Conservation (phyloP, 768 basidiomycete species). For the Mycena sanguinolenta region DNA sequence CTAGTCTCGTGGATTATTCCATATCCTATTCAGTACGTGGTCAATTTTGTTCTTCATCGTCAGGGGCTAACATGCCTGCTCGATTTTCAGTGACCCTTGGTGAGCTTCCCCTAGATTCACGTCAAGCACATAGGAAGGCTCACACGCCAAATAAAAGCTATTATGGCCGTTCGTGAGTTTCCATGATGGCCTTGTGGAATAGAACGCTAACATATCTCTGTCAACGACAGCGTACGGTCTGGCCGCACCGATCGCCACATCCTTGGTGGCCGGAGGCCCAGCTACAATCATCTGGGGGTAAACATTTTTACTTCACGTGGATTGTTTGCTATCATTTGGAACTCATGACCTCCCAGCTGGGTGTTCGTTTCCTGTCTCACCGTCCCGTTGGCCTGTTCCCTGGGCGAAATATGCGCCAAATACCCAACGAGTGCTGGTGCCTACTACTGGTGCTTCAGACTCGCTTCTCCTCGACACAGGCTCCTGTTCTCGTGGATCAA, state of each 20-base stretch:
- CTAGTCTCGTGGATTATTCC: constrained; percentile 64
- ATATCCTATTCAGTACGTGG: constrained; percentile 66
- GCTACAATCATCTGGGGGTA: constrained; percentile 73
- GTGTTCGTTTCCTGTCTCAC: constrained; percentile 63
- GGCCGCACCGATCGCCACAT: constrained; percentile 69
- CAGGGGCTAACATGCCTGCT: background rate
- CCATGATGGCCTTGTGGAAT: background rate
- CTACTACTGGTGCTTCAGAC: constrained; percentile 76
- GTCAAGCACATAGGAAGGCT: background rate
- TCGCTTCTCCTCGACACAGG: constrained; percentile 65
- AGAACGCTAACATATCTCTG: background rate
- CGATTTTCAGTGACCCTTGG: constrained; percentile 60
- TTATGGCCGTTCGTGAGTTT: constrained; percentile 73
- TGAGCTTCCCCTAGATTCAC: constrained; percentile 38
- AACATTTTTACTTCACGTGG: constrained; percentile 15
- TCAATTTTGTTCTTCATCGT: background rate
- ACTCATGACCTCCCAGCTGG: constrained; percentile 54
- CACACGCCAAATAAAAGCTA: constrained; percentile 52
- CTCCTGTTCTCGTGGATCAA: constrained; percentile 73
- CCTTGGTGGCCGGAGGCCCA: constrained; percentile 67
- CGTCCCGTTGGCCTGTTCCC: constrained; percentile 63
- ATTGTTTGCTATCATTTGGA: background rate
- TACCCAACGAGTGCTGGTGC: constrained; percentile 74
- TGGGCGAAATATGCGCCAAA: constrained; percentile 71
- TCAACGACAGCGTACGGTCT: constrained; percentile 62